These are phyloP conservation scores for Blastobotrys peoriensis DNA, from an alignment of 805 yeast genomes.

Conservation along the genomic window DNA sequence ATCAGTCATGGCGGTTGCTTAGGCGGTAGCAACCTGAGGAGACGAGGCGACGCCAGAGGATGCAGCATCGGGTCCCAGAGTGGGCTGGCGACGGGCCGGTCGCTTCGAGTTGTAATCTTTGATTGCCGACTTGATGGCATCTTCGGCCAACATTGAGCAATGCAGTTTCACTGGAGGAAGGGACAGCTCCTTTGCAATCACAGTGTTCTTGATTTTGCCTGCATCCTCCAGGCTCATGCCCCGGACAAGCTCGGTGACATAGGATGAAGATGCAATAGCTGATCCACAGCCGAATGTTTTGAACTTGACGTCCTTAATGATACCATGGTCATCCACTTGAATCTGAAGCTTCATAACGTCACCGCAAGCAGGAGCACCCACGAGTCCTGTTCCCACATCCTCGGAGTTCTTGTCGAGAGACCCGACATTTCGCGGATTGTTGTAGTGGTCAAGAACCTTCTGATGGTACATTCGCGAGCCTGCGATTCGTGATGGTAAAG, in stretches of 20 bases:
- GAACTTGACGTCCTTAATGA: slow-evolving; percentile 91
- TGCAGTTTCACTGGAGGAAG: slow-evolving; percentile 97
- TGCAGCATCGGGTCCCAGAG: slow-evolving; percentile 59
- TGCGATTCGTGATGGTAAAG: not conserved
- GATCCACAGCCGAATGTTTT: slow-evolving; percentile 99
- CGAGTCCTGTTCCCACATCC: slow-evolving; percentile 93
- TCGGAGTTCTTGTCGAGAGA: slow-evolving; percentile 69
- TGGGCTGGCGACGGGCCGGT: slow-evolving; percentile 36
- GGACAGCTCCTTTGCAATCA: slow-evolving; percentile 88
- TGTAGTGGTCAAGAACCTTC: slow-evolving; percentile 92
- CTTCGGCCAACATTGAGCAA: slow-evolving; percentile 98
- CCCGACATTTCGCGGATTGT: slow-evolving; percentile 96
- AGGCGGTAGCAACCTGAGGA: too few relatives aligned
- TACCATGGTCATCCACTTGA: slow-evolving; percentile 85
- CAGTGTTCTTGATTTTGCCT: slow-evolving; percentile 83
- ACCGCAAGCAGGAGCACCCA: slow-evolving; percentile 99
- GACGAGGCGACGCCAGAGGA: too few relatives aligned
- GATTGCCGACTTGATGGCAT: slow-evolving; percentile 95
- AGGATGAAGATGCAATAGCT: slow-evolving; percentile 94
- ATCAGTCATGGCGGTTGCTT: too few relatives aligned
- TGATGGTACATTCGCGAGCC: slow-evolving; percentile 57
- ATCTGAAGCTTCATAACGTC: slow-evolving; percentile 98
- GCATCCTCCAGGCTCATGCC: slow-evolving; percentile 96
- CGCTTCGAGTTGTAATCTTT: slow-evolving; percentile 91
- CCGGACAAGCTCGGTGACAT: slow-evolving; percentile 89